Conservation (phyloP, 306 rosid species). For the Castanopsis chinensis region DNA sequence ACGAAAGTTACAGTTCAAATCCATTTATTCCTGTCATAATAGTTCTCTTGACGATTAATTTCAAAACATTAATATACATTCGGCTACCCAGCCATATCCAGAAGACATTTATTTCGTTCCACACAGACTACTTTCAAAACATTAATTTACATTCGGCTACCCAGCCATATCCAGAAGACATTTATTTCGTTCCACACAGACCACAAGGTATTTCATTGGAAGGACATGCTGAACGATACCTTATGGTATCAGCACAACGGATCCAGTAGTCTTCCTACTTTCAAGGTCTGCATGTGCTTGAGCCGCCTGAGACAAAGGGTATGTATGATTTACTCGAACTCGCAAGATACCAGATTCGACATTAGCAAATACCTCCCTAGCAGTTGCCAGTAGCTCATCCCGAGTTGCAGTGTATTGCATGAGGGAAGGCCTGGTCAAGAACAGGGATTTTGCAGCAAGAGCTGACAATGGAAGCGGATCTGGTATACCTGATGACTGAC, state of each 20-base stretch:
- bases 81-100: background rate
- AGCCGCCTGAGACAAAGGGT: constrained; percentile 73
- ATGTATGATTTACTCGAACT: constrained; percentile 78
- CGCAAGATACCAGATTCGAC: constrained; percentile 53
- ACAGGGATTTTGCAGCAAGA: constrained; percentile 61
- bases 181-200: background rate
- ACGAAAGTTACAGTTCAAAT: background rate
- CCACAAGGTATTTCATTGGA: background rate
- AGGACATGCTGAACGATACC: background rate
- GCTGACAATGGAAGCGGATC: constrained; percentile 84
- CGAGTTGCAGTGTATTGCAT: constrained; percentile 56
- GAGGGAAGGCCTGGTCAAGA: constrained; percentile 77
- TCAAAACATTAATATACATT: background rate
- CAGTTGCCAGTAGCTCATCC: constrained; percentile 65
- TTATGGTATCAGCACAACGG: constrained; percentile 76
- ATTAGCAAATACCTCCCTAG: constrained; percentile 69
- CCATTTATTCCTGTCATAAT: background rate
- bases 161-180: background rate
- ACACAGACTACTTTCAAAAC: background rate
- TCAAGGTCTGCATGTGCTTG: constrained; percentile 83
- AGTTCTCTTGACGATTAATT: background rate
- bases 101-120: background rate
- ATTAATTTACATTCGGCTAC: background rate
- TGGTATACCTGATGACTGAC: constrained; percentile 84
- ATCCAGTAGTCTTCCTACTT: constrained; percentile 74